These are phyloP conservation scores for Trichoderma endophyticum DNA, from an alignment of 2,329 filamentous ascomycete genomes.

Conservation along the genomic window DNA sequence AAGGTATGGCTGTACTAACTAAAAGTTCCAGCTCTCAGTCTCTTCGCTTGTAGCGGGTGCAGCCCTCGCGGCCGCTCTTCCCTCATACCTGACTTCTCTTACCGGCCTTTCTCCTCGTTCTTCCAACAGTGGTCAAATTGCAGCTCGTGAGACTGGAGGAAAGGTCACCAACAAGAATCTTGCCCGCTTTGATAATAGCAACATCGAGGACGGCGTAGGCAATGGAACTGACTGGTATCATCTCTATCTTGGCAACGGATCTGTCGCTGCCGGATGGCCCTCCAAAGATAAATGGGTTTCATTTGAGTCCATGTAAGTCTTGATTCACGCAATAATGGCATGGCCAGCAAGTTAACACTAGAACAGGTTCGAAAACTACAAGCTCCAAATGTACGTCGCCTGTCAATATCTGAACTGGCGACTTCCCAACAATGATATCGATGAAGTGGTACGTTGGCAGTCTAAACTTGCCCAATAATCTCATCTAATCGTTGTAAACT, in stretches of 20 bases:
- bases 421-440: slow-evolving; percentile 17
- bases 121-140: background rate
- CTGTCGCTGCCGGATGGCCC: slow-evolving; percentile 15
- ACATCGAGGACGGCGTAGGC: slow-evolving; percentile 21
- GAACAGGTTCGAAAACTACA: slow-evolving; percentile 27
- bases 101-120: background rate
- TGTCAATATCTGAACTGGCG: slow-evolving; percentile 15
- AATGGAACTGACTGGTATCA: slow-evolving; percentile 29
- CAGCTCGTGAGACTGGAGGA: background rate
- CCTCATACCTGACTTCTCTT: background rate
- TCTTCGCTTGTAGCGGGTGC: background rate
- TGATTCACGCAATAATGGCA: background rate
- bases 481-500: background rate
- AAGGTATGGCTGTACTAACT: background rate
- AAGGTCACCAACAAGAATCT: background rate
- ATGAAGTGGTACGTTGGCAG: slow-evolving; percentile 18
- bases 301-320: slow-evolving; percentile 17
- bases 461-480: background rate
- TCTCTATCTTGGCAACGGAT: slow-evolving; percentile 21
- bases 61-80: background rate
- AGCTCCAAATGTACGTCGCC: slow-evolving; percentile 18
- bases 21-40: background rate
- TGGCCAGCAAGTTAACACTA: background rate
- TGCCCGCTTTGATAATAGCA: slow-evolving; percentile 12
- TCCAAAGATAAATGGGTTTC: slow-evolving; percentile 11